Conservation (phyloP, 2,329 filamentous ascomycete species). For the Colletotrichum sojae region DNA sequence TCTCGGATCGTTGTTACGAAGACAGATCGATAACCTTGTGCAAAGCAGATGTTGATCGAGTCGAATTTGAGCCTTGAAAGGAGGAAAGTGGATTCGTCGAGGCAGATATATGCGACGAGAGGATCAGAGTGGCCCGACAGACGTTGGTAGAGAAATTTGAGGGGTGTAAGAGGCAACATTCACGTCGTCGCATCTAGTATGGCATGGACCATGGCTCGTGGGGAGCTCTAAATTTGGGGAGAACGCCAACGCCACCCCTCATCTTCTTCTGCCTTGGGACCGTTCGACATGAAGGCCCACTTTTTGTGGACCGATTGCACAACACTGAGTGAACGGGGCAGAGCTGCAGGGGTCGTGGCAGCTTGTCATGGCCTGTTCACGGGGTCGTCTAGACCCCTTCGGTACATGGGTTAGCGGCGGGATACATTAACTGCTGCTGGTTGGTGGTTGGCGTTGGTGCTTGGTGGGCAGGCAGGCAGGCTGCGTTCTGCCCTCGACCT, state of each 20-base stretch:
- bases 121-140: background rate
- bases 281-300: slow-evolving; percentile 12
- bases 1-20: background rate
- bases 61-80: background rate
- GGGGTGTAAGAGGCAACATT: slow-evolving; percentile 17
- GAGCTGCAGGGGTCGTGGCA: slow-evolving; percentile 8
- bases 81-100: slow-evolving; percentile 3
- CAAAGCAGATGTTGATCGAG: slow-evolving; percentile 1
- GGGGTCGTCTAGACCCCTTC: background rate
- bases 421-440: no score
- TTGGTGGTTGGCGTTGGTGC: no score
- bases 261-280: background rate
- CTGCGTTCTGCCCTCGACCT: no score
- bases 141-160: slow-evolving; percentile 13
- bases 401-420: background rate
- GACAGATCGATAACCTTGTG: background rate
- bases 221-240: slow-evolving; percentile 14
- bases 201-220: slow-evolving; percentile 8
- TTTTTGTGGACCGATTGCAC: slow-evolving; percentile 8
- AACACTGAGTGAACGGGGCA: background rate
- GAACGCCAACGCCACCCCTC: slow-evolving; percentile 21
- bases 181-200: background rate
- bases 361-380: background rate
- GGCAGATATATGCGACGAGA: slow-evolving; percentile 19
- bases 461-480: no score